phyloP scores from a whole-genome alignment of 1,139 yeast species.

The Candida glucosophila region DNA sequence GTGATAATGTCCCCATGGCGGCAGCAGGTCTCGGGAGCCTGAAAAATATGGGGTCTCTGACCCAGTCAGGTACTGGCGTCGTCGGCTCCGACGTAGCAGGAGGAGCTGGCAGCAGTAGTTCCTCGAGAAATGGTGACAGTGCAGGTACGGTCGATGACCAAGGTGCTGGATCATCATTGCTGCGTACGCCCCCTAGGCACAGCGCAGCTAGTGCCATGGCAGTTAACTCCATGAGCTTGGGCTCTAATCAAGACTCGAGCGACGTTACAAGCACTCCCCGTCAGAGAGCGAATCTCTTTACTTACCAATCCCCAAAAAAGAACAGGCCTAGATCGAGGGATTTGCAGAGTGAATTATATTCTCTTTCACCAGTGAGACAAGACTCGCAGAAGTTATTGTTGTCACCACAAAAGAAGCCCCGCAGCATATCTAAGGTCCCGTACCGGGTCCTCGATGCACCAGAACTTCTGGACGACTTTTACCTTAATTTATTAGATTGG shows the following conservation, averaged over 20 bases:
- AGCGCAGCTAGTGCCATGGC: conserved; percentile 2
- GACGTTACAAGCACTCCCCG: conserved; percentile 46
- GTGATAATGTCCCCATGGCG: conserved; percentile 66
- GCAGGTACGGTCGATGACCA: conserved; percentile 2
- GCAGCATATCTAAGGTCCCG: conserved; percentile 80
- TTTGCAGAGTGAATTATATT: conserved; percentile 65
- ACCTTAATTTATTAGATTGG: conserved; percentile 91
- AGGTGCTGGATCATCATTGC: conserved; percentile 2
- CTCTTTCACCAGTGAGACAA: conserved; percentile 80
- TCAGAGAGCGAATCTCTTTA: conserved; percentile 52
- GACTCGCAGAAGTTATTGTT: conserved; percentile 74
- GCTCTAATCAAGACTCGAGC: conserved; percentile 7
- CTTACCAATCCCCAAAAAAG: conserved; percentile 66
- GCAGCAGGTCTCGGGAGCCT: conserved; percentile 20
- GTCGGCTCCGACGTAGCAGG: conserved; percentile 6
- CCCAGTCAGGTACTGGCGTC: too few relatives aligned
- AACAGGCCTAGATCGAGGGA: conserved; percentile 53
- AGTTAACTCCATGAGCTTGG: conserved; percentile 1
- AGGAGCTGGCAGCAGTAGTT: conserved; percentile 5
- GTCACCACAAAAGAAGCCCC: conserved; percentile 72
- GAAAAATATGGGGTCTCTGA: conserved; percentile 4
- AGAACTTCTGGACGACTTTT: conserved; percentile 87
- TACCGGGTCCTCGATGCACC: conserved; percentile 95
- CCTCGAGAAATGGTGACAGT: conserved; percentile 5
- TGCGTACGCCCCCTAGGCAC: conserved; percentile 15